Evolutionary conservation across 176 grass and related monocot species (phyloP).

Genomic region (Alloteropsis semialata): DNA sequence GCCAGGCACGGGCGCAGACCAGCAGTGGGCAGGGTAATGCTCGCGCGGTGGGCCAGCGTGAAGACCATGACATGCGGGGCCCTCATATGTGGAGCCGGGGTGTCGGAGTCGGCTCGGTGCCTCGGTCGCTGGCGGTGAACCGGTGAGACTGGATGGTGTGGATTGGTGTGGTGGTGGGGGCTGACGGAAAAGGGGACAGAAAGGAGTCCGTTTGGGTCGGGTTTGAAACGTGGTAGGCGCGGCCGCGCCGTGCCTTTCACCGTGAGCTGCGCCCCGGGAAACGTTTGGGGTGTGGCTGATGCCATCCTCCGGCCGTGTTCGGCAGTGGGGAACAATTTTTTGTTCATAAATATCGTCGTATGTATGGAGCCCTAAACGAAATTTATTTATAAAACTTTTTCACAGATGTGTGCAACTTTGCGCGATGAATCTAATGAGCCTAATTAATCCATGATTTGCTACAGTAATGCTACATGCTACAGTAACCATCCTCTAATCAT

Average conservation of each 20-base stretch:
- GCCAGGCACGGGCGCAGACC: background rate
- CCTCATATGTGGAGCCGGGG: background rate
- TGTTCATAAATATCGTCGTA: no score
- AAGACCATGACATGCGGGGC: background rate
- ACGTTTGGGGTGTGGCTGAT: no score
- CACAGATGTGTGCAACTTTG: no score
- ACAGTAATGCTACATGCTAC: no score
- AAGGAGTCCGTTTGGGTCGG: background rate
- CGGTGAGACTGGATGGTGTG: background rate
- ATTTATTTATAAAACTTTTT: no score
- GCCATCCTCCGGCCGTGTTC: no score
- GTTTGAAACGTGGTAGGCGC: slow-evolving; percentile 24
- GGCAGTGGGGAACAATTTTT: no score
- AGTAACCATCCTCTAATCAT: no score
- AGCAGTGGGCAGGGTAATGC: background rate
- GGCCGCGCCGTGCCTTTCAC: background rate
- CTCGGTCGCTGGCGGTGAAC: no score
- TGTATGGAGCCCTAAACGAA: no score
- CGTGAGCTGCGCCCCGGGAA: background rate
- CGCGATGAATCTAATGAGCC: no score
- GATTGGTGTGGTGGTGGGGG: background rate
- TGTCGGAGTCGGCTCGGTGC: background rate
- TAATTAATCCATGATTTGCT: no score
- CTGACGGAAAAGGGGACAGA: background rate
- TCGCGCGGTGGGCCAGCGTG: background rate